phyloP scores from a whole-genome alignment of 2,329 filamentous ascomycete genomes.

The Colletotrichum tropicicola region DNA sequence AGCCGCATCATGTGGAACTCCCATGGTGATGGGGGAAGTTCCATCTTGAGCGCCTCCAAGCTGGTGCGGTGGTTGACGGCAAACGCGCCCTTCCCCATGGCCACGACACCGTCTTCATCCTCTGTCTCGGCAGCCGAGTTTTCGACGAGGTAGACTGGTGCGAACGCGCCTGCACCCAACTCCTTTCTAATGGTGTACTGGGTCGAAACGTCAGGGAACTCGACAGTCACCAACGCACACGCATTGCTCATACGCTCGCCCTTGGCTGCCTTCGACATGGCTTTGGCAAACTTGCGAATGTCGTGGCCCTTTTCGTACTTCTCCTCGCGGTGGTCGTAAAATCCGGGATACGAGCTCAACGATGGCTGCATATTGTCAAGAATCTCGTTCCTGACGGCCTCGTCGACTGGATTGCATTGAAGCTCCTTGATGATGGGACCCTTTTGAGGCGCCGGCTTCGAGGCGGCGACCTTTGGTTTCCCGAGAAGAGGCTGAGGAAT shows the following conservation, averaged over 20 bases:
- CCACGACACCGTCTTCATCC: slow-evolving; percentile 52
- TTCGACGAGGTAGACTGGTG: slow-evolving; percentile 92
- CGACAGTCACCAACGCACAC: slow-evolving; percentile 68
- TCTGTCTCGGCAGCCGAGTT: slow-evolving; percentile 64
- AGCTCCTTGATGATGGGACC: slow-evolving; percentile 82
- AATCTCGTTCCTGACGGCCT: slow-evolving; percentile 77
- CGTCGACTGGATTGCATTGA: slow-evolving; percentile 91
- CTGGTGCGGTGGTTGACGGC: slow-evolving; percentile 62
- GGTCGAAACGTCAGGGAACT: slow-evolving; percentile 71
- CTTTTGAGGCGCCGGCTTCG: slow-evolving; percentile 58
- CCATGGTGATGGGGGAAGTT: slow-evolving; percentile 88
- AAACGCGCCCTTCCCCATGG: slow-evolving; percentile 71
- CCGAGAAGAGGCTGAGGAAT: slow-evolving; percentile 61
- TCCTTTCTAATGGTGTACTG: slow-evolving; percentile 85
- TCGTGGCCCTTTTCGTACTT: slow-evolving; percentile 74
- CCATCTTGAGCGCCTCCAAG: slow-evolving; percentile 93
- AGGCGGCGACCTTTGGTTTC: slow-evolving; percentile 49
- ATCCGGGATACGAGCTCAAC: slow-evolving; percentile 79
- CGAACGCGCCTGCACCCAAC: slow-evolving; percentile 92
- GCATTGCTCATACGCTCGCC: slow-evolving; percentile 70
- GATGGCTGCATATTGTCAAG: slow-evolving; percentile 78
- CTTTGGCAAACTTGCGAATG: slow-evolving; percentile 84
- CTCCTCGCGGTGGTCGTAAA: slow-evolving; percentile 75
- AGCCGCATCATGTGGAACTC: slow-evolving; percentile 96
- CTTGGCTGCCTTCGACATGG: slow-evolving; percentile 64